These are phyloP conservation scores for Powellomyces hirtus DNA, from an alignment of 192 early-diverging fungal species.

Conservation along the genomic window DNA sequence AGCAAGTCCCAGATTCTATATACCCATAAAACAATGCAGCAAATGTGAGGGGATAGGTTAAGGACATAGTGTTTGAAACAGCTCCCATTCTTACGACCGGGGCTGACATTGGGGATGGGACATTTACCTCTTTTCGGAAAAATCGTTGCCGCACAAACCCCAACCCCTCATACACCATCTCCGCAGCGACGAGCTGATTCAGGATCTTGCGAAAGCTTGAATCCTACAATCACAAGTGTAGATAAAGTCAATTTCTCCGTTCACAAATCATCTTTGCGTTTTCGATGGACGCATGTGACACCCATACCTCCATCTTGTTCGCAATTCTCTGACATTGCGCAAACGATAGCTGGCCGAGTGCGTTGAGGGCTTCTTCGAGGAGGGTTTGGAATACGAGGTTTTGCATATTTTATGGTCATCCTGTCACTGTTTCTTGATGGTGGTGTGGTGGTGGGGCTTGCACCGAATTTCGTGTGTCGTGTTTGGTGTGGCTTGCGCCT, in stretches of 20 bases:
- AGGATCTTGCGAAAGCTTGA: background rate
- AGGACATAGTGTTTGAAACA: too few species aligned
- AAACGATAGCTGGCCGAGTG: background rate
- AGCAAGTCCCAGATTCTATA: background rate
- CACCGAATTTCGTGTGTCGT: too few species aligned
- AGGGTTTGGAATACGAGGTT: too few species aligned
- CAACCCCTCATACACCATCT: constrained; percentile 3
- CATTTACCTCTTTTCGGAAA: constrained; percentile 15
- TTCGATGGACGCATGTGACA: background rate
- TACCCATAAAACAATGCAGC: too few species aligned
- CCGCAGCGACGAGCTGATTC: background rate
- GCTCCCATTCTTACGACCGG: background rate
- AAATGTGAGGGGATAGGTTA: too few species aligned
- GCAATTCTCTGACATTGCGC: background rate
- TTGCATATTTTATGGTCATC: too few species aligned
- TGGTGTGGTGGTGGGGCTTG: too few species aligned
- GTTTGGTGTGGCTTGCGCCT: too few species aligned
- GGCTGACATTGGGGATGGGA: background rate
- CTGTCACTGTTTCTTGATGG: too few species aligned
- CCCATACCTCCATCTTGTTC: background rate
- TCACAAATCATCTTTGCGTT: background rate
- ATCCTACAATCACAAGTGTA: background rate
- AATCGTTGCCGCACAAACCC: constrained; percentile 15
- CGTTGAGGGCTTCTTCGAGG: background rate
- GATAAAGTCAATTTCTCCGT: background rate